phyloP scores from a whole-genome alignment of 208 protist genomes.

The Wallacemonas sp. region DNA sequence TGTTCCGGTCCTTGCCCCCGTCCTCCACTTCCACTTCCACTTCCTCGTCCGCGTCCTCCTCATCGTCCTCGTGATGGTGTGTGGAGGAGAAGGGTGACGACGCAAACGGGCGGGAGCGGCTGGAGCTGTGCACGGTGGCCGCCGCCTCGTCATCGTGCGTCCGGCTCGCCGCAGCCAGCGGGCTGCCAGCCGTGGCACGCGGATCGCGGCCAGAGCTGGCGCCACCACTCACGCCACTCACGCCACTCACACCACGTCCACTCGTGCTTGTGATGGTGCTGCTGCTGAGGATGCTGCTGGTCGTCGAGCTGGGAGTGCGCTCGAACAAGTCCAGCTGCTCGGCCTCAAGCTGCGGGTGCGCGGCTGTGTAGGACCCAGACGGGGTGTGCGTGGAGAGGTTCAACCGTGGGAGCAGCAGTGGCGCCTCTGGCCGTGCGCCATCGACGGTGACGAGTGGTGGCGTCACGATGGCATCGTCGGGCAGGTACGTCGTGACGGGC shows the following conservation, averaged over 20 bases:
- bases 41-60: neutral
- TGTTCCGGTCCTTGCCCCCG: neutral
- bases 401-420: neutral
- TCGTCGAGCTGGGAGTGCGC: neutral
- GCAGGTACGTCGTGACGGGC: neutral
- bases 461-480: constrained; percentile 3
- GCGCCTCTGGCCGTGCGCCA: neutral
- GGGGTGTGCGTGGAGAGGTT: neutral
- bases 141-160: too few species aligned
- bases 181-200: too few species aligned
- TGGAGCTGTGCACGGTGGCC: too few species aligned
- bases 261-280: neutral
- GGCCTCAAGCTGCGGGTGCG: neutral
- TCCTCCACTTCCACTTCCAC: neutral
- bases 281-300: constrained; percentile 1
- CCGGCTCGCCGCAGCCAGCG: too few species aligned
- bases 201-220: too few species aligned
- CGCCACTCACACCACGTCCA: too few species aligned
- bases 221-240: too few species aligned
- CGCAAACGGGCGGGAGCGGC: constrained; percentile 7
- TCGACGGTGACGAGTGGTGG: constrained; percentile 3
- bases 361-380: neutral
- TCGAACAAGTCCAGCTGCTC: neutral
- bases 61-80: neutral
- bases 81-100: neutral